Evolutionary conservation across 2,329 filamentous ascomycete species (phyloP), one percentile per base, ranked within the genome.

Genomic region (Colletotrichum orbiculare): DNA sequence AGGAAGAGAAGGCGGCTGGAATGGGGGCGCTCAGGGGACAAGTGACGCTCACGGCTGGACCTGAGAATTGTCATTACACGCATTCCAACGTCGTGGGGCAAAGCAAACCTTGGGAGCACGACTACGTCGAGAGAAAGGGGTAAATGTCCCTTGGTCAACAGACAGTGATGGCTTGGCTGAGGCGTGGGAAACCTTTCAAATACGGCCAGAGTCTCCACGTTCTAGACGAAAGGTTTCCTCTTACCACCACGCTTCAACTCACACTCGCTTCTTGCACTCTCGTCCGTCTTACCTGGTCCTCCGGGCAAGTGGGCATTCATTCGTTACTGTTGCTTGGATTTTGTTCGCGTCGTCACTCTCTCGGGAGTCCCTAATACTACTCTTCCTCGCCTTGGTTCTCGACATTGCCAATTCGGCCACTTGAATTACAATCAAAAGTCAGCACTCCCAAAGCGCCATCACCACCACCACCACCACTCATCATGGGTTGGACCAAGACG

Each of bases 301-400:
- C 59, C 59, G 38, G 59, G 52, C 52, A 48, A 55, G 53, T 56
- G 59, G 53, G 38, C 59, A 62, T 54, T 56, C 59, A 62, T 41
- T 62, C 59, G 59, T 62, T 62, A 54, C 34, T 50, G 50, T 50
- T 50, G 50, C 52, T 55, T 62, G 38, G 15, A 17, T 56, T 48
- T 56, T 45, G 49, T 56, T 49, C 15, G 43, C 41, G 58, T 54
- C 37, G 41, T 54, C 58, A 37, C 38, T 62, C 52, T 38, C 46
- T 56, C 15, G 34, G 39, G 56, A 45, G n/a, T 52, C 10, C 33
- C 47, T 42, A 25, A 17, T 38, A 62, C 38, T 50, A 56, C 17
- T 15, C 39, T 13, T 33, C 34, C 33, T 34, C 37, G 7, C 45
- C 52, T 15, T 39, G 47, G 35, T 9, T 7, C 25, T 38, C 35